Evolutionary conservation across 495 filamentous ascomycete genomes (phyloP).

Genomic region (Tuber indicum): DNA sequence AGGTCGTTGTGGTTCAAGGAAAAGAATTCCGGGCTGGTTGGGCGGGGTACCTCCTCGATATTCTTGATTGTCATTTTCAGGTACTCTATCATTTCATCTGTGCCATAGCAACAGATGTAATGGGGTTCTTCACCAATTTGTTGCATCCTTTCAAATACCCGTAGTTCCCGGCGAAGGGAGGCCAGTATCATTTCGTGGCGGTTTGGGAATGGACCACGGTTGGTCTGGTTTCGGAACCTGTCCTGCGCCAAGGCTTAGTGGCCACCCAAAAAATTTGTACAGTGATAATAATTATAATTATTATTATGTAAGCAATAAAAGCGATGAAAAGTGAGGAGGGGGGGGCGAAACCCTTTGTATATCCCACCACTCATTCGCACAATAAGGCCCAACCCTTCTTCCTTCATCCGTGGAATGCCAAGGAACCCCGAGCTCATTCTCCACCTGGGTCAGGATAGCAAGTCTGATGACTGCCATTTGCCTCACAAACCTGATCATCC

Average conservation of each 20-base stretch:
- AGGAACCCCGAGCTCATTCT: not conserved
- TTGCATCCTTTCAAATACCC: not conserved
- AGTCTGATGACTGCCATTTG: not conserved
- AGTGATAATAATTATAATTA: too few species aligned
- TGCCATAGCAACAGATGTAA: too few species aligned
- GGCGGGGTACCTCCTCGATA: not conserved
- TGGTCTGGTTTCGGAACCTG: not conserved
- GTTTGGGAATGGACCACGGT: not conserved
- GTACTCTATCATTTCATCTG: not conserved
- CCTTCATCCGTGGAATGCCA: not conserved
- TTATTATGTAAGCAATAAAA: not conserved
- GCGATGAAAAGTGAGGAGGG: not conserved
- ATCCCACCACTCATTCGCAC: not conserved
- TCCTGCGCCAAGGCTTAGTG: not conserved
- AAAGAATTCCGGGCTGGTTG: not conserved
- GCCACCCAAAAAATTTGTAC: not conserved
- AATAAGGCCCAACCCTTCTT: not conserved
- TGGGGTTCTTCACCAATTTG: fast-evolving
- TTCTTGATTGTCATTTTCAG: not conserved
- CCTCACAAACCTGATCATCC: not conserved
- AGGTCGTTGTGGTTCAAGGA: conserved; percentile 17
- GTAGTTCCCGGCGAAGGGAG: not conserved
- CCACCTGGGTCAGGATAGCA: not conserved
- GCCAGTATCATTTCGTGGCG: not conserved
- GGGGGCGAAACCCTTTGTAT: not conserved